Evolutionary conservation across 768 basidiomycete genomes (phyloP), one percentile per base, ranked within the genome.

Genomic region (Lactifluus piperatus): DNA sequence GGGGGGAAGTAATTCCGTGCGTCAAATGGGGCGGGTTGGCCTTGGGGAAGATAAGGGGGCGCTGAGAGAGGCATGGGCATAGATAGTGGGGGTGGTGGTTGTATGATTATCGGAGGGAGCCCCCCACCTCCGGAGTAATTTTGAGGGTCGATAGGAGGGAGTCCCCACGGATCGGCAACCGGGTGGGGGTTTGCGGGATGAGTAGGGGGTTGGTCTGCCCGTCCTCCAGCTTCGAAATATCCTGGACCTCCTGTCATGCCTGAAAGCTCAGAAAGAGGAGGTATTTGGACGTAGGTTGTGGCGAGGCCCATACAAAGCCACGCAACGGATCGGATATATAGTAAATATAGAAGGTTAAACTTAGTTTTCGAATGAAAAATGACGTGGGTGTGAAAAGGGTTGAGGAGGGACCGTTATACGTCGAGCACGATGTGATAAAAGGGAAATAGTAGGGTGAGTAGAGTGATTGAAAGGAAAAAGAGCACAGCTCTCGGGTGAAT

Each of bases 71-170:
- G 43, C 16, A 51, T 10, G 43, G 54, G 7, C 3, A 18, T 50
- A 34, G 49, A n/a, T n/a, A n/a, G n/a, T n/a, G n/a, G n/a, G n/a
- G n/a, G n/a, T n/a, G n/a, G 3, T 9, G 54, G 50, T 27, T 56
- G 56, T 26, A 52, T 14, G 14, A 54, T 13, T 16, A 56, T 18
- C n/a, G 45, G 44, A 16, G 59, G 54, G 48, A 54, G 44, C 59
- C 56, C 51, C 27, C 54, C 59, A 22, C 46, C 58, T 41, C 47
- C 53, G 7, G 49, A 56, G 37, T 60, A 60, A n/a, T 56, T 52
- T 43, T 51, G 59, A 5, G 54, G 54, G 45, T 56, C 44, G 16
- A 34, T 29, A 3, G 32, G 47, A 5, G 48, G 41, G 22, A 29
- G 14, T 11, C 59, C 59, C 59, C 59, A 60, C 18, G 22, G 59